Evolutionary conservation across 306 rosid genomes (phyloP), one percentile per base, ranked within the genome.

Genomic region (Cyamopsis tetragonoloba): DNA sequence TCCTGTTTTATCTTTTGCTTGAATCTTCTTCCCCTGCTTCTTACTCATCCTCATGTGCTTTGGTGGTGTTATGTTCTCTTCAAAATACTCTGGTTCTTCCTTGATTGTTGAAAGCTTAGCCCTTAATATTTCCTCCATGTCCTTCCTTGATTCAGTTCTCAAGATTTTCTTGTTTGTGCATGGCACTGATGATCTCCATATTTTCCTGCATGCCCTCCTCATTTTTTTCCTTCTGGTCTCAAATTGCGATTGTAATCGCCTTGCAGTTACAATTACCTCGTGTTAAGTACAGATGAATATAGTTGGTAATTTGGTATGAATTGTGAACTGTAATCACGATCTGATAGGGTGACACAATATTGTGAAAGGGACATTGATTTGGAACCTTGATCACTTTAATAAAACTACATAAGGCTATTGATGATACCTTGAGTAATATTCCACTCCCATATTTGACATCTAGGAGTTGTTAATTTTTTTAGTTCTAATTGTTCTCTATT

Each of bases 51-150:
- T 31, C 75, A 72, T 3, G 9, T 75, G 75, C 13, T 82, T 73
- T 49, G 86, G 81, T 2, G 82, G 74, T 65, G 81, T 61, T 10
- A 55, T 46, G 43, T 34, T 75, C 75, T 82, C 86, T 26, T 86
- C 88, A 46, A 74, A 76, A 5, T 38, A 38, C 27, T 88, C 96
- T n/a, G 92, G 88, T 65, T 86, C 96, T 73, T 88, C 96, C 47
- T 55, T 73, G 43, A 88, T 88, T 6, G 89, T 86, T 42, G 89
- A 76, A 73, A 88, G 89, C 83, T 86, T 88, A 72, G 83, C 77
- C 79, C 87, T 81, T 71, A 86, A 77, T 69, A 88, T 84, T 19
- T 86, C 86, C 60, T 84, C 92, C 66, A 80, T 84, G 65, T 84
- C 91, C 56, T 78, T 80, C 78, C 77, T 78, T 0, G 88, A 88